Evolutionary conservation across 2,329 filamentous ascomycete genomes (phyloP), one percentile per base, ranked within the genome.

Genomic region (Fusarium azukiicola): DNA sequence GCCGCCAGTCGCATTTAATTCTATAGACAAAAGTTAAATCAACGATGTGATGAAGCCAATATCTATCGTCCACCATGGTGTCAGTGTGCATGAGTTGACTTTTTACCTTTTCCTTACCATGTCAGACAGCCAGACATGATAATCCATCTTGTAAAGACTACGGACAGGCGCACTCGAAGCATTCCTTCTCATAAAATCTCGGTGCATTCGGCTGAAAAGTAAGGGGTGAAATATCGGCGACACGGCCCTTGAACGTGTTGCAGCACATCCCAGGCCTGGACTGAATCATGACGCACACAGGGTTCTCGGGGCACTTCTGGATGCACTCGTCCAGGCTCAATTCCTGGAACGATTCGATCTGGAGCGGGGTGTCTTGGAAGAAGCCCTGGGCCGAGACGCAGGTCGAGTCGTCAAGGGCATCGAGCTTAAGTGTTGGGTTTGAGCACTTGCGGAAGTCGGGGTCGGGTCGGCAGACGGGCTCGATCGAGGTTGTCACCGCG

Each of bases 21-120:
- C 50, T 14, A 72, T 74, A 75, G 71, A 79, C 71, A 83, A 74
- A 81, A 79, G 77, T 82, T 74, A 71, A 83, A 82, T 79, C 72
- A 64, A 81, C 36, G 79, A 82, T 77, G 74, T 81, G 80, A 76
- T 73, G 63, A 82, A 52, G 44, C 32, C 42, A 61, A 56, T n/a
- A 36, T 47, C 7, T 40, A 16, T 42, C 23, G 7, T 64, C 23
- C 16, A 40, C 10, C 19, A 3, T 11, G 13, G 23, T 64, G 42
- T 6, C 13, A 6, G 27, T 64, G 16, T 27, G 56, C 19, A 32
- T 46, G 36, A 32, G 27, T 32, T 32, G 27, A 32, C 42, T 14
- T 13, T 44, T 44, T 44, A 4, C 13, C 42, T 14, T 14, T 44
- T 16, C 13, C 42, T 44, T 16, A 44, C 42, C 11, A 14, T 16